phyloP scores from a whole-genome alignment of 1,284 basidiomycete genomes.

The Pseudozyma sp. region DNA sequence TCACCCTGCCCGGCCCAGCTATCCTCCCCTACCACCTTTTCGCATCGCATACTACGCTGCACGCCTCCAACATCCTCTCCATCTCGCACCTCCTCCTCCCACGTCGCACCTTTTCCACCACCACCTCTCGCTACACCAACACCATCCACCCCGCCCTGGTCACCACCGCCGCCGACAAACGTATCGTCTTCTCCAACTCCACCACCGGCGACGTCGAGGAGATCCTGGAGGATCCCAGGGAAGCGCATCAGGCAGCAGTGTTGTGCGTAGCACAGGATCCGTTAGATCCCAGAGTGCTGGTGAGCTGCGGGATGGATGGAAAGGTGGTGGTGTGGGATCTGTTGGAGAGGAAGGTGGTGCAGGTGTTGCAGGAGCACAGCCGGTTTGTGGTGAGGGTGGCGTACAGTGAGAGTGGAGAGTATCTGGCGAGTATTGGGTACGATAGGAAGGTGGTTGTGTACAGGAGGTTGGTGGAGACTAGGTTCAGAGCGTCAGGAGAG shows the following conservation, averaged over 20 bases:
- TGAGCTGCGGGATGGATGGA: conserved; percentile 63
- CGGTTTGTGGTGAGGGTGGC: conserved; percentile 62
- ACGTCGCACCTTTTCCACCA: conserved; percentile 32
- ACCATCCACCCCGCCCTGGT: conserved; percentile 27
- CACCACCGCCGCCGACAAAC: conserved; percentile 57
- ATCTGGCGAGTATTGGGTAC: conserved; percentile 60
- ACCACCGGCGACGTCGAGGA: conserved; percentile 55
- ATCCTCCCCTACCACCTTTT: conserved; percentile 29
- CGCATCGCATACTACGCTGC: conserved; percentile 46
- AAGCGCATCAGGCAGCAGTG: conserved; percentile 59
- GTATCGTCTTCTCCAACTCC: conserved; percentile 54
- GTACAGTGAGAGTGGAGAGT: conserved; percentile 50
- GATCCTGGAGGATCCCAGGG: conserved; percentile 39
- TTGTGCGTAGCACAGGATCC: conserved; percentile 57
- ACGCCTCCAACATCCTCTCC: conserved; percentile 62
- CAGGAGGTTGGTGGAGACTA: conserved; percentile 17
- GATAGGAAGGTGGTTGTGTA: conserved; percentile 61
- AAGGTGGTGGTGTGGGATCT: conserved; percentile 62
- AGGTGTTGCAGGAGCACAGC: conserved; percentile 53
- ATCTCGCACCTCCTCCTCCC: conserved; percentile 37
- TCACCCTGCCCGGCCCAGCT: conserved; percentile 24
- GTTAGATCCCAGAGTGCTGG: conserved; percentile 37
- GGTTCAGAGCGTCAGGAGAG: conserved; percentile 2
- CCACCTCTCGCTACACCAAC: conserved; percentile 17
- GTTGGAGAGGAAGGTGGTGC: conserved; percentile 33